Evolutionary conservation across 805 yeast genomes (phyloP), one percentile per base, ranked within the genome.

Genomic region (Naumovozyma dairenensis): DNA sequence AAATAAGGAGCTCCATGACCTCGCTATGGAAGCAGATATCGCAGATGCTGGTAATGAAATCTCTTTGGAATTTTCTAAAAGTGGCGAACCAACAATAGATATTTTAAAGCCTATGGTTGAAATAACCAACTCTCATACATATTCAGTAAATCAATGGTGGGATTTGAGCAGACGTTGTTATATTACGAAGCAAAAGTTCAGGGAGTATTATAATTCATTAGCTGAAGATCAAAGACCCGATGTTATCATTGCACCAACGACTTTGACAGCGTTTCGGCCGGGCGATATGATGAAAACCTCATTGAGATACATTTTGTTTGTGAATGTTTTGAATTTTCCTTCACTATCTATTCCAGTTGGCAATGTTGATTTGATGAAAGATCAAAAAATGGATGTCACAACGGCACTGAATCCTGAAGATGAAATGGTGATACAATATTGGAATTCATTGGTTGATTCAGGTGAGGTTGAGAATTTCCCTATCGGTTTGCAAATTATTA

Each of bases 71-170:
- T 36, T 43, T 6, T 28, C 30, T 12, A 22, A 26, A 6, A 36
- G 37, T 19, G 47, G 45, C 12, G 47, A 43, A 22, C 47, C 47
- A 10, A 8, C 41, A 12, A 27, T 34, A 5, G 41, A 34, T n/a
- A 41, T 41, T 20, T 19, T 43, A 20, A 32, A 39, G 21, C 45
- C 38, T 12, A 32, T 38, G 34, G 36, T 43, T 7, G 19, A 15
- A 29, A 31, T 15, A 14, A 21, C 33, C 5, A 31, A 31, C 5
- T 21, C 19, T 13, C 34, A 32, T 2, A 31, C 40, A 21, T 38
- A 37, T 18, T 28, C 45, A 4, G 45, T 43, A 2, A 43, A 43
- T 24, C 27, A 43, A 29, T 43, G 45, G 47, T 43, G 47, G 47
- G 22, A 33, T 25, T 29, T 43, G 16, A 36, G 35, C 21, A 40